phyloP scores from a whole-genome alignment of 768 basidiomycete species.

The Boletus rubropictus region DNA sequence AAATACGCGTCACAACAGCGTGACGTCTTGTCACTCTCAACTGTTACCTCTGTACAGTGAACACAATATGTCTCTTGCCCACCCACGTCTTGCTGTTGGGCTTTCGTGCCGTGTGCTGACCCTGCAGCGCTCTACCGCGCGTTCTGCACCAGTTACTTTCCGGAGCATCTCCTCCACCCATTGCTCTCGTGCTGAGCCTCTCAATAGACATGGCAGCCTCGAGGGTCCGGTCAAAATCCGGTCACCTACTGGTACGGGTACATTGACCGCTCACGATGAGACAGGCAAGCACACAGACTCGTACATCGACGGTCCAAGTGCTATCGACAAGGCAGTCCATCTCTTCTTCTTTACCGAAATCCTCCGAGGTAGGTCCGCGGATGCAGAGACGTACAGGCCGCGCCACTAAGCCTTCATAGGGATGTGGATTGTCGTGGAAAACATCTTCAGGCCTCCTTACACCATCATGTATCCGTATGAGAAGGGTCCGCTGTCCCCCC shows the following conservation, averaged over 20 bases:
- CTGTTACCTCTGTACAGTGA: constrained; percentile 16
- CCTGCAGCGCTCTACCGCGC: constrained; percentile 22
- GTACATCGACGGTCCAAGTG: constrained; percentile 77
- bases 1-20: constrained; percentile 18
- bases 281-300: constrained; percentile 55
- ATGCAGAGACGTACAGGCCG: background rate
- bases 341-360: constrained; percentile 99
- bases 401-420: constrained; percentile 43
- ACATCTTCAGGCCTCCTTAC: constrained; percentile 92
- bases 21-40: constrained; percentile 25
- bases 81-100: constrained; percentile 46
- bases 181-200: constrained; percentile 18
- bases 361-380: constrained; percentile 66
- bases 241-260: constrained; percentile 32
- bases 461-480: constrained; percentile 99
- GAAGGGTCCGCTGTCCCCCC: constrained; percentile 94
- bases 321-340: constrained; percentile 93
- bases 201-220: constrained; percentile 13
- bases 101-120: constrained; percentile 42
- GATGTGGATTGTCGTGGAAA: constrained; percentile 95
- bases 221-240: constrained; percentile 24
- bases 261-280: constrained; percentile 34
- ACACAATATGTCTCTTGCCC: constrained; percentile 53
- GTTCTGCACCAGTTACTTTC: constrained; percentile 38
- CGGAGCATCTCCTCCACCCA: constrained; percentile 34